Evolutionary conservation across 208 protist genomes (phyloP).

Genomic region (Strigomonas oncopelti): DNA sequence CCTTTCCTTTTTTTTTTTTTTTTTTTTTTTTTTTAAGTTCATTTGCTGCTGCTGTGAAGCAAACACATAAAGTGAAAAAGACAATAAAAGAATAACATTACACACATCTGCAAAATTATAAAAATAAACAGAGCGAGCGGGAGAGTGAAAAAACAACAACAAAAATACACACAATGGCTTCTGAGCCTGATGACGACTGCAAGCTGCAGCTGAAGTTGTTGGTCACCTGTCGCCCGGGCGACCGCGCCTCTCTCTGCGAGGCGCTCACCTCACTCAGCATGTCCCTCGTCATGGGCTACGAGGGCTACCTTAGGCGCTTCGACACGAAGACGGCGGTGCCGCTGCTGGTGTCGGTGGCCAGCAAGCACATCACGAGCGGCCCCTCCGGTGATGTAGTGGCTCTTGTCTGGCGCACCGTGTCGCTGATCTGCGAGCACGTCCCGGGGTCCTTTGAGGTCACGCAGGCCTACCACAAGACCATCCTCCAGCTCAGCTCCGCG

Average conservation of each 20-base stretch:
- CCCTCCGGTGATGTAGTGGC: constrained; percentile 55
- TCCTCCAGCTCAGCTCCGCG: constrained; percentile 44
- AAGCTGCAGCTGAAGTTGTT: constrained; percentile 51
- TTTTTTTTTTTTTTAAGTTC: constrained; percentile 6
- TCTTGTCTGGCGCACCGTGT: constrained; percentile 62
- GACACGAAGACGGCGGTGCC: constrained; percentile 19
- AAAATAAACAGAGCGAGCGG: neutral
- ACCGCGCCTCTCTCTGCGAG: constrained; percentile 40
- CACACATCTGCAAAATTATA: neutral
- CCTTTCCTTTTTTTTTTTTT: constrained; percentile 12
- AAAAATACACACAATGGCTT: constrained; percentile 22
- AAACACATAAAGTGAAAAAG: neutral
- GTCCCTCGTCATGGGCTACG: constrained; percentile 81
- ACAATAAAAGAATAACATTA: constrained; percentile 7
- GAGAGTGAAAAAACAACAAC: neutral
- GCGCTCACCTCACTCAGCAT: constrained; percentile 51
- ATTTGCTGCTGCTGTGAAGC: neutral
- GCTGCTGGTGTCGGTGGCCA: neutral
- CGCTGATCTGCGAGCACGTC: constrained; percentile 83
- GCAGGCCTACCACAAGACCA: constrained; percentile 35
- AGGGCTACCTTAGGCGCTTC: constrained; percentile 77
- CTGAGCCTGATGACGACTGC: constrained; percentile 32
- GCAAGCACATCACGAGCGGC: neutral
- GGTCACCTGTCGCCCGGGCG: constrained; percentile 5
- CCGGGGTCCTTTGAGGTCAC: constrained; percentile 63